Base-by-base conservation (phyloP, 78 protist species). In the Acrasis kona region DNA sequence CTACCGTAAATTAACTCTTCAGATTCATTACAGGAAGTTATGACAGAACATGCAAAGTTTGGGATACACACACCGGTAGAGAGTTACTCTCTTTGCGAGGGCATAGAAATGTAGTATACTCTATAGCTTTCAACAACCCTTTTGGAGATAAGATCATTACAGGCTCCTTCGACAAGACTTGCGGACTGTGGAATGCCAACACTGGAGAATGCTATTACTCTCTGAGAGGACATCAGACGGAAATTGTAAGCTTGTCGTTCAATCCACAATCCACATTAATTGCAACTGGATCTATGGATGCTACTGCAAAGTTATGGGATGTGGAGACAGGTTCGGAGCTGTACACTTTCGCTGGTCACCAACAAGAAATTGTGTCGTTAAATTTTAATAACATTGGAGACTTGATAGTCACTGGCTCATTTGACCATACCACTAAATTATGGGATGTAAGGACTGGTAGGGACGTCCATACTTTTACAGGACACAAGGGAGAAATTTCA, bases 81-180 rank as follows among this genome's bases (percentile, higher is more conserved):
- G 87, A 86, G 70, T 50, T 84, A 10, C 39, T 73, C 29, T 66
- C 87, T 0, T 76, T 90, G 35, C 88, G 80, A 4, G 91, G 91
- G 6, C 95, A 90, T 81, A 70, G 79, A 64, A 86, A 83, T 70
- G 91, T 87, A 2, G 95, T 90, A 19, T 90, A 81, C 64, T 84
- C 88, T 9, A 27, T 82, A n/a, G 81, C 87, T 0, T 90, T 84
- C 87, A 90, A 90, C 89, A 78, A 74, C 34, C 91, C 91, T 5
- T 81, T 30, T 34, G 88, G 89, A 7, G 65, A 34, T 75, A 41
- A 61, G 38, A 61, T 85, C 12, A 65, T 79, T 41, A 85, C 90
- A 1, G 90, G 88, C 12, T 80, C 87, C 5, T 85, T 85, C 65
- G 93, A 89, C 77, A 78, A 82, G 71, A 89, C 93, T 2, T 61